Evolutionary conservation across 2,329 filamentous ascomycete species (phyloP).

Genomic region (Apiospora saccharicola): DNA sequence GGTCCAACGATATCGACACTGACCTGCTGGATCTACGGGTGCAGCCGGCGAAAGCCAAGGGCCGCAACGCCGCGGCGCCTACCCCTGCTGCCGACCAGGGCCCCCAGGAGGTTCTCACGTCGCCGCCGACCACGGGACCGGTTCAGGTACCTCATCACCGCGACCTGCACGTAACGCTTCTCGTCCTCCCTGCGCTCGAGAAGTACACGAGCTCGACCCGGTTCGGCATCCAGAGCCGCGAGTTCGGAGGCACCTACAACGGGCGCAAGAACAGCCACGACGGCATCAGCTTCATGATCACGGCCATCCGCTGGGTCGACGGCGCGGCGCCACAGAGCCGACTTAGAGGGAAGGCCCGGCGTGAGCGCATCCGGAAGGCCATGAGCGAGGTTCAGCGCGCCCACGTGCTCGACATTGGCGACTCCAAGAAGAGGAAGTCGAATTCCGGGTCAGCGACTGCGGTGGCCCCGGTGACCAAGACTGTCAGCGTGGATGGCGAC

Average conservation of each 20-base stretch:
- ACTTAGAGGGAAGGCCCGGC: slow-evolving; percentile 61
- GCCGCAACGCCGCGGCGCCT: slow-evolving; percentile 34
- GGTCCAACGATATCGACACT: slow-evolving; percentile 79
- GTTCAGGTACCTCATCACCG: slow-evolving; percentile 70
- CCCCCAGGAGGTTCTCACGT: slow-evolving; percentile 53
- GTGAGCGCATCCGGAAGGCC: slow-evolving; percentile 64
- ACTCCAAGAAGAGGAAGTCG: slow-evolving; percentile 39
- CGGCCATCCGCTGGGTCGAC: slow-evolving; percentile 82
- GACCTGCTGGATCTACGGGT: slow-evolving; percentile 67
- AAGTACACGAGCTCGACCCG: slow-evolving; percentile 78
- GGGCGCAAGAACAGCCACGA: slow-evolving; percentile 67
- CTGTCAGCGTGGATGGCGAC: slow-evolving; percentile 42
- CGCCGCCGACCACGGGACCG: slow-evolving; percentile 67
- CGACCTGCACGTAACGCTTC: slow-evolving; percentile 85
- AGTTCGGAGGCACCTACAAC: slow-evolving; percentile 69
- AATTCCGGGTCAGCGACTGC: slow-evolving; percentile 42
- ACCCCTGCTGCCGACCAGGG: slow-evolving; percentile 35
- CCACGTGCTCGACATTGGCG: slow-evolving; percentile 43
- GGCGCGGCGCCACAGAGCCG: slow-evolving; percentile 69
- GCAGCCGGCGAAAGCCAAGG: slow-evolving; percentile 45
- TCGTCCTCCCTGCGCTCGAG: slow-evolving; percentile 81
- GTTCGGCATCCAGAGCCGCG: slow-evolving; percentile 82
- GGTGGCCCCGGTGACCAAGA: neutral
- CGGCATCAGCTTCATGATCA: slow-evolving; percentile 87
- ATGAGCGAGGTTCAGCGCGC: slow-evolving; percentile 58